These are phyloP conservation scores for Uronychia setigera DNA, from an alignment of 73 alveolate species.

Conservation along the genomic window DNA sequence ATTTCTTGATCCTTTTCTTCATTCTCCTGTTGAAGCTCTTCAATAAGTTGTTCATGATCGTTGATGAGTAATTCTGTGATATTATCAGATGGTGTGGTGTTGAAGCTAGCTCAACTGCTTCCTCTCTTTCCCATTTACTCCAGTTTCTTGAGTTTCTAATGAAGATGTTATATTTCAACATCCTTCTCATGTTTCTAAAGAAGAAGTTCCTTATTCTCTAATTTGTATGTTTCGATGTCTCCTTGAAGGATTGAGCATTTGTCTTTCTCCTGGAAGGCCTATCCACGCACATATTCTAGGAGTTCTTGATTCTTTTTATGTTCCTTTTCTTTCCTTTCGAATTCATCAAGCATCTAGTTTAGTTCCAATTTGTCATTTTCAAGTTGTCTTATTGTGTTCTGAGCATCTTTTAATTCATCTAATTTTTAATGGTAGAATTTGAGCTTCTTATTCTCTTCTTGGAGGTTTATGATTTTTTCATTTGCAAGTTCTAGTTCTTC, in stretches of 20 bases:
- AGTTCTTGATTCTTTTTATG: neutral
- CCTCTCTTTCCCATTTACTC: too few species aligned
- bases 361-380: neutral
- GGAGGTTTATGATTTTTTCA: neutral
- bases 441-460: neutral
- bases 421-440: neutral
- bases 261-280: conserved; percentile 3
- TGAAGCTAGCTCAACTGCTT: neutral
- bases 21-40: neutral
- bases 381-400: neutral
- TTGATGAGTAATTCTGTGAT: neutral
- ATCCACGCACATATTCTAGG: neutral
- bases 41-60: neutral
- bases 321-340: neutral
- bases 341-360: neutral
- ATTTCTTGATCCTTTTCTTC: neutral
- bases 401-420: neutral
- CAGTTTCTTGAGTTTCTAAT: too few species aligned
- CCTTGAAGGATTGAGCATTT: neutral
- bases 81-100: neutral
- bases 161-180: too few species aligned
- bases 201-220: neutral
- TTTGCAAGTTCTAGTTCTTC: neutral
- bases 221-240: neutral
- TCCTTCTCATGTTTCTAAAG: too few species aligned